Evolutionary conservation across 768 basidiomycete species (phyloP).

Genomic region (Lactarius pseudohatsudake): DNA sequence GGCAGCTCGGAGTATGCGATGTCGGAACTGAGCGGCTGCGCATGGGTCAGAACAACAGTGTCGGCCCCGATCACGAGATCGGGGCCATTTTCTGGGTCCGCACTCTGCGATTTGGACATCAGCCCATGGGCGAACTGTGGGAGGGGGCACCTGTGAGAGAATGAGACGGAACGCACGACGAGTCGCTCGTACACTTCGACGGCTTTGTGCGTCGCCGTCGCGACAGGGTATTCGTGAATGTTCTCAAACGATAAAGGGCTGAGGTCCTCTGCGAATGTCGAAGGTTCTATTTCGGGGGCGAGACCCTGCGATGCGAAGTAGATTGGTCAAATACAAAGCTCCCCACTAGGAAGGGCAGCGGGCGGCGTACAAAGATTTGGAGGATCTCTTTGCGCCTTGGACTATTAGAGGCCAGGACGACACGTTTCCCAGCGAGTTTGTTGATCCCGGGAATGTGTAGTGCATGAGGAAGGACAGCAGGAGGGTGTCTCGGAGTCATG

Average conservation of each 20-base stretch:
- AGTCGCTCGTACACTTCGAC: constrained; percentile 86
- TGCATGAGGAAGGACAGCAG: constrained; percentile 57
- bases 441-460: constrained; percentile 59
- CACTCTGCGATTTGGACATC: constrained; percentile 36
- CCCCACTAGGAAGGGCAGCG: not conserved
- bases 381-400: constrained; percentile 85
- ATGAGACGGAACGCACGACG: constrained; percentile 46
- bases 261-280: constrained; percentile 80
- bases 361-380: constrained; percentile 61
- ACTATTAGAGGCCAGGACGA: constrained; percentile 85
- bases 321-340: not conserved
- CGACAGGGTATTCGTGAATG: constrained; percentile 70
- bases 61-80: constrained; percentile 89
- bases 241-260: constrained; percentile 64
- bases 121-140: not conserved
- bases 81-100: constrained; percentile 65
- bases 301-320: constrained; percentile 47
- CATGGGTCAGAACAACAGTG: constrained; percentile 88
- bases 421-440: constrained; percentile 71
- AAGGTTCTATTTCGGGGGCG: constrained; percentile 68
- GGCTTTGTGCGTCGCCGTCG: constrained; percentile 77
- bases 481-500: constrained; percentile 20
- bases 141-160: not conserved
- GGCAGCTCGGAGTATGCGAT: constrained; percentile 55
- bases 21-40: constrained; percentile 58